phyloP scores from a whole-genome alignment of 305 asterid genomes.

The Plantago rigida region DNA sequence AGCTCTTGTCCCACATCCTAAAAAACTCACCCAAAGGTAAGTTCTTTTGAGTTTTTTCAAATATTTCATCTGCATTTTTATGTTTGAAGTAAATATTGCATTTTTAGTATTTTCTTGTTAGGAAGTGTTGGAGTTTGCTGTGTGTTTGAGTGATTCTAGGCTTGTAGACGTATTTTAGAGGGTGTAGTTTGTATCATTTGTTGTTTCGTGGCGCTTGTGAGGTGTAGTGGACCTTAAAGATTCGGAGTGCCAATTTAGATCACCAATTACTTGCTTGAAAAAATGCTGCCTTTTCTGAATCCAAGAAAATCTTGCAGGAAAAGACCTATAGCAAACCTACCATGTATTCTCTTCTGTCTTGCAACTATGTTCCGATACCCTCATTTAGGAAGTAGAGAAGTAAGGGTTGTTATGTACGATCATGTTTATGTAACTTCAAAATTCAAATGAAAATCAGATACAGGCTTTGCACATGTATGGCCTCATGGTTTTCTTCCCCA shows the following conservation, averaged over 20 bases:
- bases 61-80: not conserved
- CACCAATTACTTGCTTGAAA: not conserved
- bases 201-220: not conserved
- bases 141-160: not conserved
- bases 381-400: no score
- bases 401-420: no score
- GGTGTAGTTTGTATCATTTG: not conserved
- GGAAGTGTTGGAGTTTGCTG: not conserved
- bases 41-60: not conserved
- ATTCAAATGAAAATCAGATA: no score
- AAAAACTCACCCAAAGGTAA: conserved; percentile 43
- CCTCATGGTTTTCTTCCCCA: no score
- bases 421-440: no score
- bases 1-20: conserved; percentile 46
- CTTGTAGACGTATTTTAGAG: not conserved
- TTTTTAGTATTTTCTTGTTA: not conserved
- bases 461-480: no score
- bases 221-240: not conserved
- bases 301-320: not conserved
- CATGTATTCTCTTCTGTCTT: not conserved
- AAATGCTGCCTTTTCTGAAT: not conserved
- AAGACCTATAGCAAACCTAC: no score
- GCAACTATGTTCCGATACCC: no score
- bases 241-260: not conserved
- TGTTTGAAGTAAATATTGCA: not conserved